Evolutionary conservation across 352 stramenopile species (phyloP).

Genomic region (Pythium pyrilobum): DNA sequence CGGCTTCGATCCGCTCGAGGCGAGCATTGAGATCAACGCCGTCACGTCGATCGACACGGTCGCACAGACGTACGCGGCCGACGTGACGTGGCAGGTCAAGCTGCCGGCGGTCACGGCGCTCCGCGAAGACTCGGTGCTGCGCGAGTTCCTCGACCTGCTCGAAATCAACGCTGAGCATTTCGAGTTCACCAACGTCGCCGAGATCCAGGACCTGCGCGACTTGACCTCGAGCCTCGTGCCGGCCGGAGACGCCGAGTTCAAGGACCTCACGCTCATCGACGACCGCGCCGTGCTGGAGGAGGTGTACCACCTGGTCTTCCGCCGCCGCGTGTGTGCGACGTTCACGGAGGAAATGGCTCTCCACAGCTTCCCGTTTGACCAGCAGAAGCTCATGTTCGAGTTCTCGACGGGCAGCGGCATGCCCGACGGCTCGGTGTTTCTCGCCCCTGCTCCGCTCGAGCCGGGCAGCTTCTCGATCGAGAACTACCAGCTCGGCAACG

Average conservation of each 20-base stretch:
- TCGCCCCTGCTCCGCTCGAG: conserved; percentile 28
- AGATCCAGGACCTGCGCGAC: conserved; percentile 11
- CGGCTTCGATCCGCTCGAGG: conserved; percentile 19
- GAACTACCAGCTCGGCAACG: conserved; percentile 52
- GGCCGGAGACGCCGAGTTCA: conserved; percentile 5
- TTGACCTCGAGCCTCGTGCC: conserved; percentile 13
- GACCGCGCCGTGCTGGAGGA: neutral
- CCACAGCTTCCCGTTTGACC: conserved; percentile 51
- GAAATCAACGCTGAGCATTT: conserved; percentile 25
- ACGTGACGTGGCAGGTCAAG: conserved; percentile 29
- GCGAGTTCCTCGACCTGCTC: conserved; percentile 28
- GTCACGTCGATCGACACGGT: conserved; percentile 25
- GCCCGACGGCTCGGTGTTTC: conserved; percentile 20
- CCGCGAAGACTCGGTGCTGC: conserved; percentile 23
- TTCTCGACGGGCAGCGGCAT: conserved; percentile 21
- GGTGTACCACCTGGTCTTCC: conserved; percentile 30
- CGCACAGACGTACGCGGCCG: conserved; percentile 24
- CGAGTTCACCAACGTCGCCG: conserved; percentile 27
- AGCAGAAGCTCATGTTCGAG: conserved; percentile 48
- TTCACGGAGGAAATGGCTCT: conserved; percentile 59
- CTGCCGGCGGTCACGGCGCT: conserved; percentile 23
- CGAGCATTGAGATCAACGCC: conserved; percentile 23
- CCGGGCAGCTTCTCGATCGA: conserved; percentile 38
- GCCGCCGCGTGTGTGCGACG: conserved; percentile 30
- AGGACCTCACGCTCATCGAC: conserved; percentile 3